Percentiles rank a stretch among this genome's conserved stretches.
Evolutionary conservation across 225 moss, liverwort and hornwort genomes (phyloP).

Genomic region (Straminergon stramineum): DNA sequence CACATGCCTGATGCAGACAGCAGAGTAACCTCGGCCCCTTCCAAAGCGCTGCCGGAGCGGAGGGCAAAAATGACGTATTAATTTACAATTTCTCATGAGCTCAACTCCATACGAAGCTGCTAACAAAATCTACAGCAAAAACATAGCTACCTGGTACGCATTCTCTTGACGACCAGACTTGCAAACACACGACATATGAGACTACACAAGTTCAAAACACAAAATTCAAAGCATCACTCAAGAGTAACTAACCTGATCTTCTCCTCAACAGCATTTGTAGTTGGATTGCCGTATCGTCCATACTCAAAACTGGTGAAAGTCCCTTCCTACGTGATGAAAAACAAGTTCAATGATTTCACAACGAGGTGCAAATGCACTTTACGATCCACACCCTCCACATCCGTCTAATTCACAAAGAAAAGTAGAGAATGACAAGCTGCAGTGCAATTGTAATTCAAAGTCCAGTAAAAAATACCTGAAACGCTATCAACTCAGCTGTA

Average conservation of each 20-base stretch:
- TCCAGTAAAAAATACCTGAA: constrained; percentile 50
- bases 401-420: background rate
- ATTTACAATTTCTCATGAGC: background rate
- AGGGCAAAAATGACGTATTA: background rate
- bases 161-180: background rate
- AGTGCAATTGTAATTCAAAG: background rate
- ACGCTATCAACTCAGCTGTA: constrained; percentile 96
- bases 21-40: constrained; percentile 91
- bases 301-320: constrained; percentile 88
- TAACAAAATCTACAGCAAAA: background rate
- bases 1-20: constrained; percentile 97
- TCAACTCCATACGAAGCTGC: background rate
- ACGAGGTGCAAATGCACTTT: background rate
- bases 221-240: background rate
- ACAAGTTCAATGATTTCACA: background rate
- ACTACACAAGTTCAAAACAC: background rate
- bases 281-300: constrained; percentile 96
- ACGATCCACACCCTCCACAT: background rate
- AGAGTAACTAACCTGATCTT: constrained; percentile 72
- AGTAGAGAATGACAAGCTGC: background rate
- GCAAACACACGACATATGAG: background rate
- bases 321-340: constrained; percentile 48
- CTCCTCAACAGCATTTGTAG: constrained; percentile 81
- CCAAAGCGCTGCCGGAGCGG: constrained; percentile 60
- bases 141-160: background rate